Conservation (phyloP, 257 asterid species). For the Lycium barbarum region DNA sequence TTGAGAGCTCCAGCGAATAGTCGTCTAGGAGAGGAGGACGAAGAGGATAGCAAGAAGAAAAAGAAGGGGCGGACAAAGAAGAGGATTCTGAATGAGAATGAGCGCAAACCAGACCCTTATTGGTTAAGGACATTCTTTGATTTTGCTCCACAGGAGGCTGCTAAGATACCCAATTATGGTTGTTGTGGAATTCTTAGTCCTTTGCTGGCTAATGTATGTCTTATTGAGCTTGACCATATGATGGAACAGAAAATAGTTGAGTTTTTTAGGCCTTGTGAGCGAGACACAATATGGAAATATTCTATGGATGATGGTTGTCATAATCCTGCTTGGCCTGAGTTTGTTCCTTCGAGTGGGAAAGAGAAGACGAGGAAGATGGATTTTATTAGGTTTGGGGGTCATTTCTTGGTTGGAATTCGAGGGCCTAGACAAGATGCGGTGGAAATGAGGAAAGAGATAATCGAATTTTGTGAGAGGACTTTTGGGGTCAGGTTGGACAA, state of each 20-base stretch:
- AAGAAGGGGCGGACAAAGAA: constrained; percentile 82
- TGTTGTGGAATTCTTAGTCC: constrained; percentile 93
- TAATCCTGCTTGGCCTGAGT: constrained; percentile 99
- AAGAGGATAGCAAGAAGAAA: constrained; percentile 50
- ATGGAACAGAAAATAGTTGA: constrained; percentile 73
- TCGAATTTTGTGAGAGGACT: constrained; percentile 64
- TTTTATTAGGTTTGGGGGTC: constrained; percentile 79
- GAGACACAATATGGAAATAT: constrained; percentile 87
- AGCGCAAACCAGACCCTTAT: constrained; percentile 93
- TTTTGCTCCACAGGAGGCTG: constrained; percentile 96
- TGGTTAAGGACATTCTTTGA: constrained; percentile 86
- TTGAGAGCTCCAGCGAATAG: constrained; percentile 44
- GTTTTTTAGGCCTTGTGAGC: constrained; percentile 71
- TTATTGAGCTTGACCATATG: constrained; percentile 72
- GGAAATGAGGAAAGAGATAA: constrained; percentile 68
- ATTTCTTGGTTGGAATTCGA: constrained; percentile 84
- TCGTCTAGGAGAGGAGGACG: constrained; percentile 34
- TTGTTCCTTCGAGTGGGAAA: constrained; percentile 91
- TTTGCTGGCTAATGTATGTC: constrained; percentile 70
- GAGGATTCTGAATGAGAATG: constrained; percentile 74
- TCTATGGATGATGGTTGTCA: constrained; percentile 88
- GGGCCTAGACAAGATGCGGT: constrained; percentile 94
- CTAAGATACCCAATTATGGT: constrained; percentile 79
- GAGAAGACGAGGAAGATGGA: constrained; percentile 91
- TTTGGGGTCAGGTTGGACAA: constrained; percentile 76